Evolutionary conservation across 164 flowering plant genomes (phyloP), one percentile per base, ranked within the genome.

Genomic region (Saururus chinensis): DNA sequence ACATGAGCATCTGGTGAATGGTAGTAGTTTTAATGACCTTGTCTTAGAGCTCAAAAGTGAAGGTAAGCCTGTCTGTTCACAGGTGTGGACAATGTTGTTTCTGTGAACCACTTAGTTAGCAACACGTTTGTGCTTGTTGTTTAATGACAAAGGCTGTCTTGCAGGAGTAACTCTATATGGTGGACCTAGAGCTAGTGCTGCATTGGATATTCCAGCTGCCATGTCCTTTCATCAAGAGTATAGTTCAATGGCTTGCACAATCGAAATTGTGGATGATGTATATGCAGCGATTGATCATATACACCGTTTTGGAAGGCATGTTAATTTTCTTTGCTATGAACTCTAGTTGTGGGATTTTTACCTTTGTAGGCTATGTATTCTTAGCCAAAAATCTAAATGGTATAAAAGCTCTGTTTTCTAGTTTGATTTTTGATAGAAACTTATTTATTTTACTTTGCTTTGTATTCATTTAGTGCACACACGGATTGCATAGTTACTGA

Each of bases 181-280:
- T 63, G 97, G 99, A 60, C 97, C 95, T 55, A 86, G 78, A 65
- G 89, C 80, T 19, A 81, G 87, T 63, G 51, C 81, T 30, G 23
- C 74, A 66, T 72, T 88, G 53, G 78, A 84, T 56, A 69, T 90
- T 62, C 83, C 82, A 24, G 77, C 73, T 74, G 77, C 86, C 7
- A 63, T 12, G 19, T 82, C 96, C 40, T 82, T 95, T 60, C 93
- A 89, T 75, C 95, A 86, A 9, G 97, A 95, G 67, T 95, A 95
- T 79, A 85, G 76, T 67, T 85, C 96, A 52, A 63, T 79, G 78
- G 85, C 92, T 62, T 95, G 97, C 75, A 84, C 99, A 12, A 62
- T 95, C 62, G 99, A 95, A 79, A 74, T 87, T 59, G 97, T 91
- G 64, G 96, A 95, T 69, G 88, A 91, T 75, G 92, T 95, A 7